Evolutionary conservation across 768 basidiomycete genomes (phyloP).

Genomic region (Glaciozyma antarctica): DNA sequence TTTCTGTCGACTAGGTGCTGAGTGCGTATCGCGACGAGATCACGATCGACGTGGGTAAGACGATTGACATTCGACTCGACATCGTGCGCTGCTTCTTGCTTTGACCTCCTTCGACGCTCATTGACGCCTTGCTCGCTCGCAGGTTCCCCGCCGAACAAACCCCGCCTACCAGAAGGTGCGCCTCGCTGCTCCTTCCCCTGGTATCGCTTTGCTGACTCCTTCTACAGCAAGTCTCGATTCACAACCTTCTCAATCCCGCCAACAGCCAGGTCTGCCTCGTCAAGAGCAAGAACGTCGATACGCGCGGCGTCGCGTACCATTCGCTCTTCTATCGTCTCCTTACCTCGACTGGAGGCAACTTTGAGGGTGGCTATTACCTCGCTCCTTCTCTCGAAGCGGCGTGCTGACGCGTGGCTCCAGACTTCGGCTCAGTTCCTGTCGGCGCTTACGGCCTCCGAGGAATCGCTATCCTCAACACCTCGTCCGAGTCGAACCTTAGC

Average conservation of each 20-base stretch:
- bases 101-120: neutral
- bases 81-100: slow-evolving; percentile 17
- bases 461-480: slow-evolving; percentile 36
- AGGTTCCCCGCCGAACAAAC: slow-evolving; percentile 39
- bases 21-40: slow-evolving; percentile 37
- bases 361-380: neutral
- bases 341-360: slow-evolving; percentile 38
- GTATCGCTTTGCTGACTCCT: no score
- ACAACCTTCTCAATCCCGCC: slow-evolving; percentile 36
- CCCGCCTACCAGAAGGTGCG: slow-evolving; percentile 35
- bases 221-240: slow-evolving; percentile 34
- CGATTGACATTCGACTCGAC: slow-evolving; percentile 37
- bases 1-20: slow-evolving; percentile 24
- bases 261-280: slow-evolving; percentile 37
- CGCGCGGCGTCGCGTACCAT: slow-evolving; percentile 38
- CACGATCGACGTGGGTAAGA: slow-evolving; percentile 35
- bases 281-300: slow-evolving; percentile 37
- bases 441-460: slow-evolving; percentile 35
- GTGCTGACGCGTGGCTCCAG: slow-evolving; percentile 4
- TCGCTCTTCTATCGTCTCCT: slow-evolving; percentile 39
- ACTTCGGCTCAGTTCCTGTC: slow-evolving; percentile 38
- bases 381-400: no score
- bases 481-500: slow-evolving; percentile 23
- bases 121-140: neutral
- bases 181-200: no score